A percentile compares a stretch with the other conserved stretches of the same genome.
Conservation (phyloP, 805 yeast genomes). For the Ogataea angusta region DNA sequence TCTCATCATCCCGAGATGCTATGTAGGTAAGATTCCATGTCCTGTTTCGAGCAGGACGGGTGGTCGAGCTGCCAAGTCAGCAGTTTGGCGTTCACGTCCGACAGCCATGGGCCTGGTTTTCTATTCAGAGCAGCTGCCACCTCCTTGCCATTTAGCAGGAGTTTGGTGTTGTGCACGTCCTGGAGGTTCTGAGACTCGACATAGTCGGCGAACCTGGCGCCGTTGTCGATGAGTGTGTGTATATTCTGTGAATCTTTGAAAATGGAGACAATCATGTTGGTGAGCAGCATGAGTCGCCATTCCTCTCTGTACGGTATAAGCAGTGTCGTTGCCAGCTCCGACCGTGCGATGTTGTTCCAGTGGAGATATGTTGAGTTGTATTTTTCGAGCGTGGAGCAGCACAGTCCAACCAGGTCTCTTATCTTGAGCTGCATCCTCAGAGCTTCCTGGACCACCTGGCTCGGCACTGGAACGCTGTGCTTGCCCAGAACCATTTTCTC, state of each 20-base stretch:
- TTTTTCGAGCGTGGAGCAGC: conserved; percentile 35
- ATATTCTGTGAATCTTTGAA: conserved; percentile 21
- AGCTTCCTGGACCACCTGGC: conserved; percentile 62
- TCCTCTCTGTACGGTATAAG: conserved; percentile 52
- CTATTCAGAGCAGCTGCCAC: conserved; percentile 46
- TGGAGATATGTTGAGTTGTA: conserved; percentile 29
- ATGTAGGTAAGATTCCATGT: conserved; percentile 47
- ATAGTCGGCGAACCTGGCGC: not conserved
- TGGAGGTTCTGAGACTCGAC: conserved; percentile 32
- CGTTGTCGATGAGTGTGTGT: conserved; percentile 24
- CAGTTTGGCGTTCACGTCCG: conserved; percentile 49
- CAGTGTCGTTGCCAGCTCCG: conserved; percentile 54
- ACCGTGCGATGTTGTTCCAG: conserved; percentile 39
- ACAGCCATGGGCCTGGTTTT: conserved; percentile 90
- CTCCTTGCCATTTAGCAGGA: conserved; percentile 74
- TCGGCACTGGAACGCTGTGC: conserved; percentile 38
- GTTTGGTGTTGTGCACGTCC: conserved; percentile 50
- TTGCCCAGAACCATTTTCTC: conserved; percentile 29
- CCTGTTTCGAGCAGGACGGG: conserved; percentile 52
- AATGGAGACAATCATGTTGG: conserved; percentile 19
- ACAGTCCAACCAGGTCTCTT: conserved; percentile 46
- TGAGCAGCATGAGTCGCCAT: conserved; percentile 41
- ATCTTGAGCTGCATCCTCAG: conserved; percentile 60
- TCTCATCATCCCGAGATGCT: conserved; percentile 1
- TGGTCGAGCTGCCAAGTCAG: conserved; percentile 77